Evolutionary conservation across 495 filamentous ascomycete species (phyloP), one percentile per base, ranked within the genome.

Genomic region (Sporormia fimetaria): DNA sequence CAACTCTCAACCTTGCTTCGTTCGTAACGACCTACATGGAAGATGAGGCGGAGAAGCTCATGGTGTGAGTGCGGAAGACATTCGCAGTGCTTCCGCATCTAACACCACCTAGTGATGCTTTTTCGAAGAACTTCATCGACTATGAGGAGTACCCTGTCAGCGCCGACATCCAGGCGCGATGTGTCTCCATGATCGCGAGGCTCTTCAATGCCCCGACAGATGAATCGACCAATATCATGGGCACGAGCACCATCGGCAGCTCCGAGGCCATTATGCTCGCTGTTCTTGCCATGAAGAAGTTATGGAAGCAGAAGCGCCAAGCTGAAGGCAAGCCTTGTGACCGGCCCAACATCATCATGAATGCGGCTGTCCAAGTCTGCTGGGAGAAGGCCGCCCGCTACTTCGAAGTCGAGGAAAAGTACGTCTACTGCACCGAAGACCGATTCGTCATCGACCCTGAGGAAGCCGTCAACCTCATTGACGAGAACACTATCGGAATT

Each of bases 371-470:
- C 1, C 87, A 94, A 65, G 87, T 93, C 17, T 92, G 84, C 70
- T 94, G 86, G 86, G 86, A 94, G 66, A 94, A 94, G 63, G 87
- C 87, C 0, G 80, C 84, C n/a, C 71, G 87, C 20, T 94, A 94
- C 66, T 92, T 94, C 51, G 87, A 94, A 45, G 70, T 92, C 30
- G 86, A 94, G 57, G 86, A 94, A 67, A 79, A 78, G 59, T 82
- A 83, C 41, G 81, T 87, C 35, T 90, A 79, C 64, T 93, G 86
- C 64, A 85, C 81, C 2, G 64, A 72, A 11, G 72, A 79, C 4
- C 78, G 87, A 44, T 93, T 74, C 54, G 81, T 90, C 25, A 87
- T 94, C 54, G 87, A 94, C 60, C 87, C 87, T 6, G 63, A 77
- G 52, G 64, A 87, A 65, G 80, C 83, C 0, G 81, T 93, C 17